A percentile compares a stretch with the other conserved stretches of the same genome.
These are phyloP conservation scores for Atkinsonella texensis DNA, from an alignment of 2,329 filamentous ascomycete species.

Conservation along the genomic window DNA sequence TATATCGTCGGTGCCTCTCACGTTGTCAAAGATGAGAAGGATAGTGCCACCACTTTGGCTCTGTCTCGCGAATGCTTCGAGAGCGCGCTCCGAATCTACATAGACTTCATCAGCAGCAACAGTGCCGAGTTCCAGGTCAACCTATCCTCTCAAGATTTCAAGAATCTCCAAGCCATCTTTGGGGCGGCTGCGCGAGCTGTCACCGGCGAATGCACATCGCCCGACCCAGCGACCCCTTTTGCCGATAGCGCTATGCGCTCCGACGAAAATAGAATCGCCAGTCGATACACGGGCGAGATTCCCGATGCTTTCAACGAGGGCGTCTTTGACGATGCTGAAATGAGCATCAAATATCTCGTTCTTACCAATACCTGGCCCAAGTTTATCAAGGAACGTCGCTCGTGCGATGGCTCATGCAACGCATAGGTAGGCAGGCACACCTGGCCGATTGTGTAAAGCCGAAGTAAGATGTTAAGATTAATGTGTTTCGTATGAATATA, in stretches of 20 bases:
- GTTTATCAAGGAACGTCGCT: conserved; percentile 35
- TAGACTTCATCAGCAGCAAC: conserved; percentile 45
- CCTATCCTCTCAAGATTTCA: conserved; percentile 44
- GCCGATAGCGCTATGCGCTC: conserved; percentile 16
- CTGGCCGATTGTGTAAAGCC: neutral
- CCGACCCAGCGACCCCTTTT: conserved; percentile 33
- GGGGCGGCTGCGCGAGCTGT: conserved; percentile 37
- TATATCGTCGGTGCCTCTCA: conserved; percentile 16
- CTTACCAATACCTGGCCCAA: conserved; percentile 59
- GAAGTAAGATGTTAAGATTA: neutral
- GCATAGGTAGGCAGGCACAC: conserved; percentile 6
- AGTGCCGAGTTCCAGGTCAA: conserved; percentile 58
- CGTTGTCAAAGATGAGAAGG: conserved; percentile 6
- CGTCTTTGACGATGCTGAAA: conserved; percentile 49
- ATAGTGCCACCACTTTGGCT: conserved; percentile 11
- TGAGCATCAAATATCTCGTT: conserved; percentile 54
- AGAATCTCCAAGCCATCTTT: conserved; percentile 43
- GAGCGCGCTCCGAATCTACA: conserved; percentile 47
- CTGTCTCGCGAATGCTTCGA: conserved; percentile 40
- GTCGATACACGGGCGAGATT: conserved; percentile 32
- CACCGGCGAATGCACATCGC: conserved; percentile 25
- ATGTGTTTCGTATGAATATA: neutral
- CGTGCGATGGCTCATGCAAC: conserved; percentile 14
- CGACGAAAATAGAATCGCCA: conserved; percentile 12
- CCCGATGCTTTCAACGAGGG: conserved; percentile 36